Percentiles rank a stretch among this genome's conserved stretches.
These are phyloP conservation scores for Pseudocercospora macadamiae DNA, from an alignment of 2,329 filamentous ascomycete species.

Conservation along the genomic window DNA sequence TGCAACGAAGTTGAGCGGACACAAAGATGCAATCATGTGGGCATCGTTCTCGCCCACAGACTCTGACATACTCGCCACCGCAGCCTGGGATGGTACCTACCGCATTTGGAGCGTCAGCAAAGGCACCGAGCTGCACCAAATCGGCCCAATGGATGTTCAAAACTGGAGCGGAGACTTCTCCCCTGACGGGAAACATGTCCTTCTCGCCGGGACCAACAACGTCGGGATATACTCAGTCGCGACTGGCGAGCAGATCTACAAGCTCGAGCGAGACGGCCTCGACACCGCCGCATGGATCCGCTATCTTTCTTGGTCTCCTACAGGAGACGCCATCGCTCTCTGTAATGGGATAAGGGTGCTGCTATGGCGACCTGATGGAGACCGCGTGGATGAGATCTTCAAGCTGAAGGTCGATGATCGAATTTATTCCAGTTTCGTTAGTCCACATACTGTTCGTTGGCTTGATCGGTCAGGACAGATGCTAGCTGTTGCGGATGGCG, in stretches of 20 bases:
- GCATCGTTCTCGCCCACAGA: constrained; percentile 23
- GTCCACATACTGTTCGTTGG: constrained; percentile 5
- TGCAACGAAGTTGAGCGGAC: constrained; percentile 17
- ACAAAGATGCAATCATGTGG: constrained; percentile 27
- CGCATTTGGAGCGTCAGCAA: constrained; percentile 23
- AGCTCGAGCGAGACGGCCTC: not conserved
- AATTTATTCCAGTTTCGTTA: not conserved
- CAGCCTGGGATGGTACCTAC: constrained; percentile 24
- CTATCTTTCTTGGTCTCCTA: constrained; percentile 11
- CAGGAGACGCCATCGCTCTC: constrained; percentile 4
- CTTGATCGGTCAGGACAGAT: constrained; percentile 9
- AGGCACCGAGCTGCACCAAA: constrained; percentile 10
- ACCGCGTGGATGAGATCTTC: not conserved
- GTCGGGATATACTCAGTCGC: constrained; percentile 10
- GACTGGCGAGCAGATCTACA: not conserved
- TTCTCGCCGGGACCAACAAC: constrained; percentile 15
- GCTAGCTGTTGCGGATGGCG: constrained; percentile 9
- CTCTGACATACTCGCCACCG: constrained; percentile 22
- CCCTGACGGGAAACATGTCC: constrained; percentile 21
- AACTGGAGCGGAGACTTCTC: constrained; percentile 23
- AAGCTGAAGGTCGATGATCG: not conserved
- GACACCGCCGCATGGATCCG: constrained; percentile 9
- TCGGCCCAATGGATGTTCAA: constrained; percentile 19
- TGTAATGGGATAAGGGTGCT: not conserved
- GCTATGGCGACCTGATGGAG: constrained; percentile 13